Percentiles rank a stretch among this genome's conserved stretches.
Evolutionary conservation across 306 rosid species (phyloP).

Genomic region (Cicer judaicum): DNA sequence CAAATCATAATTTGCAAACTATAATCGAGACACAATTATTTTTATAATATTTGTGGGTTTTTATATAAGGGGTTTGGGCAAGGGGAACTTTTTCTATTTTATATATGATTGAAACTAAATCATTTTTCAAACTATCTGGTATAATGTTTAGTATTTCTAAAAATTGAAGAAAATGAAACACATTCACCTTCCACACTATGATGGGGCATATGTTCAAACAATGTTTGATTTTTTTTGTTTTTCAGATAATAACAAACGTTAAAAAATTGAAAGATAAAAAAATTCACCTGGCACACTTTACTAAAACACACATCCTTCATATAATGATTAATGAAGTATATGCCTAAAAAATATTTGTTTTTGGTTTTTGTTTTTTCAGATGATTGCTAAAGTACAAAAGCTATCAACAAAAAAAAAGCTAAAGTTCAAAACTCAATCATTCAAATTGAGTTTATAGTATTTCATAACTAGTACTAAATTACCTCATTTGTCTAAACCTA

Average conservation of each 20-base stretch:
- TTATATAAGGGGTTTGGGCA: neutral
- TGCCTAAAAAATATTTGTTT: neutral
- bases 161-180: too few species aligned
- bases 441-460: neutral
- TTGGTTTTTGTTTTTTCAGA: neutral
- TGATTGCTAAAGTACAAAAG: neutral
- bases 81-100: neutral
- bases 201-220: too few species aligned
- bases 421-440: neutral
- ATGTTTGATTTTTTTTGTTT: too few species aligned
- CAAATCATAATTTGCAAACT: neutral
- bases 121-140: neutral
- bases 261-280: neutral
- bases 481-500: neutral
- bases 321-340: neutral
- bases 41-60: neutral
- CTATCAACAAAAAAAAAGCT: constrained; percentile 12
- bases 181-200: too few species aligned
- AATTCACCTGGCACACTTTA: neutral
- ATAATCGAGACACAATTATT: neutral
- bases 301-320: neutral
- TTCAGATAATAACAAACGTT: neutral
- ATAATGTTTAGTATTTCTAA: neutral
- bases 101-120: neutral
- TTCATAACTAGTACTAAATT: neutral